These are phyloP conservation scores for Paraphaeosphaeria minitans DNA, from an alignment of 2,329 filamentous ascomycete genomes.

Conservation along the genomic window DNA sequence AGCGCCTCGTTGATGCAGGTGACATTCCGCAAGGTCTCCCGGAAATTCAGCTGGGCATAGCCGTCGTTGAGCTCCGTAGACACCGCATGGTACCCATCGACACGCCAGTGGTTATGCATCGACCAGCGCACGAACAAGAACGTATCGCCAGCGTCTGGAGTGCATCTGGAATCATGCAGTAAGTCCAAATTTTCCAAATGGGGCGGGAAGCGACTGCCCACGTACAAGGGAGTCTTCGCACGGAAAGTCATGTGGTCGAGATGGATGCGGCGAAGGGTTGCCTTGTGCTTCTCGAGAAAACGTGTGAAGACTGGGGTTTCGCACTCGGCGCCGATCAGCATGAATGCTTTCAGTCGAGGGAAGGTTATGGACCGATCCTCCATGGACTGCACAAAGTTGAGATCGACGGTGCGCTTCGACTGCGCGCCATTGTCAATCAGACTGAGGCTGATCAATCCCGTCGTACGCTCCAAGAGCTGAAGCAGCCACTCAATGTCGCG, in stretches of 20 bases:
- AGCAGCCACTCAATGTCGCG: no score
- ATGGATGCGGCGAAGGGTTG: neutral
- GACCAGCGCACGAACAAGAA: neutral
- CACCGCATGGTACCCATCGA: neutral
- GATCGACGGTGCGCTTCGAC: neutral
- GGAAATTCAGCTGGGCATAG: neutral
- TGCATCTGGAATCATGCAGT: neutral
- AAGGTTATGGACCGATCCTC: neutral
- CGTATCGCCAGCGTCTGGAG: neutral
- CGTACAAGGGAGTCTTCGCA: neutral
- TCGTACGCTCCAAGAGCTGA: no score
- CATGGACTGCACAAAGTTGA: neutral
- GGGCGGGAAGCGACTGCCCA: neutral
- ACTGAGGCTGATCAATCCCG: no score
- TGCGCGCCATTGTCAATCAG: no score
- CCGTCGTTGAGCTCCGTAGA: neutral
- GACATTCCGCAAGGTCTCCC: neutral
- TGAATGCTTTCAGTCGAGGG: neutral
- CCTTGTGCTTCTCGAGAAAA: neutral
- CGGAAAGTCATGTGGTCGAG: neutral
- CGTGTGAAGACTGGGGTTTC: neutral
- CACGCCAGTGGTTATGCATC: neutral
- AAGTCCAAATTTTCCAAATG: neutral
- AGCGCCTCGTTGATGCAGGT: neutral
- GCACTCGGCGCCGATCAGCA: neutral